Evolutionary conservation across 1,284 basidiomycete species (phyloP), one percentile per base, ranked within the genome.

Genomic region (Irpex sp.): DNA sequence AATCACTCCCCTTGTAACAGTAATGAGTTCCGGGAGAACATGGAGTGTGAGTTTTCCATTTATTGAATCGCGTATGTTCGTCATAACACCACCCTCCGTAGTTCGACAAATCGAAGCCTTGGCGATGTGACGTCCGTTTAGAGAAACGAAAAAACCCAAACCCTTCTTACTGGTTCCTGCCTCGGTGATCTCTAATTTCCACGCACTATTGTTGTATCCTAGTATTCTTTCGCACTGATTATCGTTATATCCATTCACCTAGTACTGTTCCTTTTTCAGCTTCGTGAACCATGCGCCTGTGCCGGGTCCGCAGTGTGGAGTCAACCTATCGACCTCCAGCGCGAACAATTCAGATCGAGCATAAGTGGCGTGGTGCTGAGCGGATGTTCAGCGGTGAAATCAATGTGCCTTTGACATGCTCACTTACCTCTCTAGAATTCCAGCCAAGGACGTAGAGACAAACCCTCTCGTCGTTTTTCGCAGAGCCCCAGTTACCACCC

Each of bases 11-110:
- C 71, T 88, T 61, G 71, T 72, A 57, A 82, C 75, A 62, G 76
- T 90, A 47, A 72, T 87, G 36, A 83, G 81, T 33, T 82, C 81
- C 63, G 79, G 78, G 50, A 77, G 86, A 46, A 70, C 83, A 7
- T 90, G 87, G 87, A 83, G 77, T 68, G 89, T 88, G 67, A 59
- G 75, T 70, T 21, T 56, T 51, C 49, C 17, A 17, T 26, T 51
- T 51, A 26, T 17, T 17, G 19, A 9, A 51, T 13, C n/a, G 19
- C 49, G 49, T 15, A 21, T 17, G 9, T 17, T 47, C 19, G 26
- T 37, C 26, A 9, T 17, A 26, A 17, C 17, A 21, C n/a, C n/a
- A n/a, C n/a, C n/a, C n/a, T 36, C 9, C 9, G 15, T 36, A 70
- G 70, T 66, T 66, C 17, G 56, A 66, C 3, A 67, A 66, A 36